Percentiles rank a stretch among this genome's conserved stretches.
Evolutionary conservation across 306 rosid species (phyloP).

Genomic region (Cicer judaicum): DNA sequence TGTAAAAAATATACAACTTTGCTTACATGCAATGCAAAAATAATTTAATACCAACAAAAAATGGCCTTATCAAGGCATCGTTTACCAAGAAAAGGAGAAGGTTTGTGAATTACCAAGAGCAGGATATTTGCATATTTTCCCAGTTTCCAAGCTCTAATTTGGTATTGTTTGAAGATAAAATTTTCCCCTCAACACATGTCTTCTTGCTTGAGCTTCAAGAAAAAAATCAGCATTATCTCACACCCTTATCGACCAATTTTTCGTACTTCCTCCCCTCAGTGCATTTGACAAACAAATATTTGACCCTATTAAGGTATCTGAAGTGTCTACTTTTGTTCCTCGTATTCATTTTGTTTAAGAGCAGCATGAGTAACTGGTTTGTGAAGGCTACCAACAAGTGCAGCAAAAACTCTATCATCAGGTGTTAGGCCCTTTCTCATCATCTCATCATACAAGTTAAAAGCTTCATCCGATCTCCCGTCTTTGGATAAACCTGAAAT

Average conservation of each 20-base stretch:
- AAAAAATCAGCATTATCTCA: slow-evolving; percentile 24
- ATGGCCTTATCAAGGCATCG: slow-evolving; percentile 4
- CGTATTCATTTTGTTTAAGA: slow-evolving; percentile 15
- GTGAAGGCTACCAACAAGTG: slow-evolving; percentile 58
- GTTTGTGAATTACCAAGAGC: slow-evolving; percentile 10
- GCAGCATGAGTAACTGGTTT: slow-evolving; percentile 35
- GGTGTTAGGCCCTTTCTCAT: slow-evolving; percentile 61
- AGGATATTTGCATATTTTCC: slow-evolving; percentile 5
- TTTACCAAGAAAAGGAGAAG: background rate
- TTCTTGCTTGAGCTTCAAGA: slow-evolving; percentile 3
- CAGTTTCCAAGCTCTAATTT: slow-evolving; percentile 13
- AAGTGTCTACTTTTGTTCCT: slow-evolving; percentile 18
- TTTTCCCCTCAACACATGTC: background rate
- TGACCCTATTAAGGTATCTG: slow-evolving; percentile 6
- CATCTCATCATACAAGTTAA: slow-evolving; percentile 78
- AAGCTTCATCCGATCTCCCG: slow-evolving; percentile 83
- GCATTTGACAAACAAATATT: slow-evolving; percentile 22
- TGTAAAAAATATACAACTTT: background rate
- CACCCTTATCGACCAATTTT: slow-evolving; percentile 2
- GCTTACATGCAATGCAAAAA: background rate
- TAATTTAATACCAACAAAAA: background rate
- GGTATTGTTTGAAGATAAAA: slow-evolving; percentile 18
- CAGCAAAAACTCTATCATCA: slow-evolving; percentile 73
- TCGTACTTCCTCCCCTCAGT: background rate
- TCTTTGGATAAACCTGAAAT: slow-evolving; percentile 81